Evolutionary conservation across 1,139 yeast genomes (phyloP).

Genomic region (Saccharomyces hybrid): DNA sequence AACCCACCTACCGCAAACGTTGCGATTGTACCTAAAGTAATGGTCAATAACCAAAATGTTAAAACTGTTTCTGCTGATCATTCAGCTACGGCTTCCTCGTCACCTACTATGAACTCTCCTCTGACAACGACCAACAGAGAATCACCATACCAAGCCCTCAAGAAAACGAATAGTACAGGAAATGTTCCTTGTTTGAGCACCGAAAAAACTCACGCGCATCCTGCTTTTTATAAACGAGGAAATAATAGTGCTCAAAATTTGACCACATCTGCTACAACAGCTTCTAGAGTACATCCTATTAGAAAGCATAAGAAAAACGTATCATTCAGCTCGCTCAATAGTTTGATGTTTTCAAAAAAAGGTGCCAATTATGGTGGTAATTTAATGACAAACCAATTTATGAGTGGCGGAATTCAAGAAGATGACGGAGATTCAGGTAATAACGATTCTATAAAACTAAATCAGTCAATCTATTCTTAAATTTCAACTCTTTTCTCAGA

Average conservation of each 20-base stretch:
- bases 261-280: conserved; percentile 6
- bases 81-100: neutral
- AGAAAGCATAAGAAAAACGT: conserved; percentile 32
- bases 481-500: neutral
- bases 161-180: conserved; percentile 16
- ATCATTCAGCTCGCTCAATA: conserved; percentile 33
- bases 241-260: conserved; percentile 26
- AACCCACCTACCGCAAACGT: neutral
- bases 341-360: conserved; percentile 30
- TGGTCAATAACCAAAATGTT: conserved; percentile 21
- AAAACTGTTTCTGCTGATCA: neutral
- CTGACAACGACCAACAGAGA: conserved; percentile 2
- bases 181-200: conserved; percentile 13
- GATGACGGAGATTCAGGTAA: conserved; percentile 21
- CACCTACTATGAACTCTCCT: conserved; percentile 6
- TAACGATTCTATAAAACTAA: conserved; percentile 19
- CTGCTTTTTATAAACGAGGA: conserved; percentile 14
- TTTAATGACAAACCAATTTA: conserved; percentile 8
- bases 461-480: conserved; percentile 26
- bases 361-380: conserved; percentile 8
- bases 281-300: conserved; percentile 22
- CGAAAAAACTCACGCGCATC: conserved; percentile 6
- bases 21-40: conserved; percentile 19
- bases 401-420: conserved; percentile 24
- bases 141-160: conserved; percentile 9